These are phyloP conservation scores for Tephrocybe sp. DNA, from an alignment of 768 basidiomycete species.

Conservation along the genomic window DNA sequence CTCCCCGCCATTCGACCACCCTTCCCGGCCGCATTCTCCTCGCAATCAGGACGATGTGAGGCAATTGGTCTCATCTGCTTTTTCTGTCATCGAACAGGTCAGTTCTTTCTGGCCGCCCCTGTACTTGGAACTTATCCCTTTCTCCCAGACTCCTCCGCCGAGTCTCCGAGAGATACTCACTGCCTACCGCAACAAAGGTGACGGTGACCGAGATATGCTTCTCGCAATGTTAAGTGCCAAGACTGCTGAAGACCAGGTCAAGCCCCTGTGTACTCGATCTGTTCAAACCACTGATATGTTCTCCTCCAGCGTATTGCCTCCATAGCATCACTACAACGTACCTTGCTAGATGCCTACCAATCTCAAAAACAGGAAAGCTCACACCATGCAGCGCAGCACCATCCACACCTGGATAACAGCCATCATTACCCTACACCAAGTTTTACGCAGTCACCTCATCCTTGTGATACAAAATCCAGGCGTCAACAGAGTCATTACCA, in stretches of 20 bases:
- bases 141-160: constrained; percentile 69
- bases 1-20: constrained; percentile 29
- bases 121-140: constrained; percentile 4
- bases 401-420: constrained; percentile 26
- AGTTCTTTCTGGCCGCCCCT: not conserved
- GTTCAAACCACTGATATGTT: constrained; percentile 3
- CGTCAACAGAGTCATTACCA: constrained; percentile 31
- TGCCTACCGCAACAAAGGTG: constrained; percentile 83
- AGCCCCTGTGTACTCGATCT: constrained; percentile 4
- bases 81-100: constrained; percentile 44
- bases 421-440: constrained; percentile 41
- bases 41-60: constrained; percentile 30
- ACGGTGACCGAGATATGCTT: constrained; percentile 91
- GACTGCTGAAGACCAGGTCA: constrained; percentile 90
- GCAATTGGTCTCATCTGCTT: constrained; percentile 37
- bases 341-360: constrained; percentile 64
- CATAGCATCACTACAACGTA: constrained; percentile 65
- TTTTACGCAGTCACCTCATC: constrained; percentile 35
- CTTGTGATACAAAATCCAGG: constrained; percentile 31
- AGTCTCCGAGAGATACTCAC: constrained; percentile 82
- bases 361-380: constrained; percentile 22
- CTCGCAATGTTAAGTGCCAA: constrained; percentile 91
- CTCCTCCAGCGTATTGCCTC: constrained; percentile 66
- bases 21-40: constrained; percentile 25
- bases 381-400: constrained; percentile 20